Evolutionary conservation across 1,284 basidiomycete species (phyloP), one percentile per base, ranked within the genome.

Genomic region (Irpex rosettiformis): DNA sequence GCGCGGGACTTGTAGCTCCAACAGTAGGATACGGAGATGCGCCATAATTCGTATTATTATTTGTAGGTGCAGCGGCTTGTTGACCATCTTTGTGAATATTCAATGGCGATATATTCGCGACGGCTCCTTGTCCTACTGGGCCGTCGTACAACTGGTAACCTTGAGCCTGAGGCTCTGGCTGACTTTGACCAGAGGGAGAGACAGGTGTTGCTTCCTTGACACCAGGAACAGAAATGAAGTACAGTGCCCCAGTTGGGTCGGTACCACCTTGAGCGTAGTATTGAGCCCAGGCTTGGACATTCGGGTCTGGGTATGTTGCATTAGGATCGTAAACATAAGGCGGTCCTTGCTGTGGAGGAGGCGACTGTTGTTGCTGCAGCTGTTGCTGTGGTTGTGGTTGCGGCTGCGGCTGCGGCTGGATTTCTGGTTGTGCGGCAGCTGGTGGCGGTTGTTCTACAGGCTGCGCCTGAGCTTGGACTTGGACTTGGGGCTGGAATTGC

Each of bases 251-350:
- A 1, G 86, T 82, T 0, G 77, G 71, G 62, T 91, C 89, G 40
- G 72, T 82, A 2, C 89, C 89, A 25, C 89, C 89, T 58, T 86
- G 82, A 0, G 84, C 83, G 66, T 91, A 91, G 69, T 91, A 93
- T 63, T 84, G 80, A 3, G 89, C 90, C 90, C 89, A 92, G 0
- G 87, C 87, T 65, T 91, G 88, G 6, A 85, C 88, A 63, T 89
- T 89, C 37, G 83, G 79, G 66, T 91, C 89, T 3, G 81, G 69
- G 64, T 91, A 91, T 16, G 80, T 82, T 28, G 74, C 74, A 42
- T 77, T 79, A 2, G 89, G 87, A 64, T 91, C 82, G 69, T 80
- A 92, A 3, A 81, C 74, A 67, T 85, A 92, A 4, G 89, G 90
- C 18, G 89, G 88, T 6, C 83, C 84, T 24, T 56, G 54, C 47